Percentiles rank a stretch among this genome's conserved stretches.
Conservation (phyloP, 768 basidiomycete species). For the Leccinum ochraceum region DNA sequence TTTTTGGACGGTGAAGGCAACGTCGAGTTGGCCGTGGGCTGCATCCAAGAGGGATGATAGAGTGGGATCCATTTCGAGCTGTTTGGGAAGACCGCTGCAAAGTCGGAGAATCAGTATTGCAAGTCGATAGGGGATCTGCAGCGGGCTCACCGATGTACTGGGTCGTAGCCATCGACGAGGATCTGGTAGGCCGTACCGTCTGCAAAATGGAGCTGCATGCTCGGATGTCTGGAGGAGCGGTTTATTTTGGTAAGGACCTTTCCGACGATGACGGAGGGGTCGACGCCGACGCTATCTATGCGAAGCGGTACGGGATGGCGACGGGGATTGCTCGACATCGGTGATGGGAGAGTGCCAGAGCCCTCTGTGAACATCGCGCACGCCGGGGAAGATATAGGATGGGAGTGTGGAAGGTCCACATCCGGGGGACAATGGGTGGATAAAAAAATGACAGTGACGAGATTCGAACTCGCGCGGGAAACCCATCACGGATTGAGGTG, state of each 20-base stretch:
- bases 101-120: neutral
- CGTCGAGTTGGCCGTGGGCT: constrained; percentile 30
- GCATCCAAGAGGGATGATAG: constrained; percentile 45
- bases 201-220: constrained; percentile 47
- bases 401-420: constrained; percentile 1
- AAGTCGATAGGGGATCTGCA: neutral
- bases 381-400: constrained; percentile 8
- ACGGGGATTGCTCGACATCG: constrained; percentile 29
- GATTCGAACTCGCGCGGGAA: constrained; percentile 62
- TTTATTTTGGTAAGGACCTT: constrained; percentile 43
- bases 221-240: constrained; percentile 46
- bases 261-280: constrained; percentile 45
- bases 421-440: constrained; percentile 7
- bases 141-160: constrained; percentile 40
- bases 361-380: constrained; percentile 12
- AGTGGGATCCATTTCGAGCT: constrained; percentile 51
- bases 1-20: constrained; percentile 48
- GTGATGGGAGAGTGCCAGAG: constrained; percentile 23
- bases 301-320: constrained; percentile 40
- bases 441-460: constrained; percentile 50
- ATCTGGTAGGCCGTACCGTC: constrained; percentile 48
- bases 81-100: constrained; percentile 53
- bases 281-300: constrained; percentile 33
- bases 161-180: constrained; percentile 65
- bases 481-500: constrained; percentile 51